Base-by-base conservation (phyloP, 352 stramenopile species). In the Globisporangium viniferum region DNA sequence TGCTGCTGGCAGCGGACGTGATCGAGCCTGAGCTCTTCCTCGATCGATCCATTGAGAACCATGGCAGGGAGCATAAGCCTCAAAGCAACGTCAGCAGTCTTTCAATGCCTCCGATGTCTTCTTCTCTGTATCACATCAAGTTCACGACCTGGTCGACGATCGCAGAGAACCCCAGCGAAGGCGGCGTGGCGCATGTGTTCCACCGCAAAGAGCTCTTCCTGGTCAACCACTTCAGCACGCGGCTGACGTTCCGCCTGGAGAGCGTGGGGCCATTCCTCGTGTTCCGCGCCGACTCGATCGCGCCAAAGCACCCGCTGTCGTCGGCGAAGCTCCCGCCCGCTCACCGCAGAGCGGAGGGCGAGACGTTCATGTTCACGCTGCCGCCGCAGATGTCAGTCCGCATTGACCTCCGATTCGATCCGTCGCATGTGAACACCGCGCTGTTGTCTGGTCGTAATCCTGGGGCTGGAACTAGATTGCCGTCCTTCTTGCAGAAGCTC, bases 141-240 rank as follows among this genome's bases (percentile, higher is more conserved):
- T 94, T 94, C 68, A 89, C 81, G 51, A 93, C 84, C 24, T 95
- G 84, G 85, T 89, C 81, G 14, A 91, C 82, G 15, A 54, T 89
- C 14, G 63, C 78, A 24, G 67, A 69, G 20, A 64, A 27, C 2
- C n/a, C 48, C 10, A 57, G 15, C 51, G 51, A 70, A 27, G 54
- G 41, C 22, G 41, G 41, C 1, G 41, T 9, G 22, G 67, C 69
- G 31, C 77, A 93, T 59, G 55, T 61, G 2, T 89, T 85, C 60
- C 85, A 92, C 51, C 75, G 67, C 8, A 75, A 78, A 14, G 73
- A 89, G 41, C 35, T 93, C 15, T 76, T 76, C 35, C 73, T 95
- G 12, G 70, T 84, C 0, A 95, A 95, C 35, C 83, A 73, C 54
- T 55, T 90, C 22, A 75, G 73, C 8, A 80, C 84, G 15, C 79